A percentile compares a stretch with the other conserved stretches of the same genome.
These are phyloP conservation scores for Penicillium goetzii DNA, from an alignment of 495 filamentous ascomycete species.

Conservation along the genomic window DNA sequence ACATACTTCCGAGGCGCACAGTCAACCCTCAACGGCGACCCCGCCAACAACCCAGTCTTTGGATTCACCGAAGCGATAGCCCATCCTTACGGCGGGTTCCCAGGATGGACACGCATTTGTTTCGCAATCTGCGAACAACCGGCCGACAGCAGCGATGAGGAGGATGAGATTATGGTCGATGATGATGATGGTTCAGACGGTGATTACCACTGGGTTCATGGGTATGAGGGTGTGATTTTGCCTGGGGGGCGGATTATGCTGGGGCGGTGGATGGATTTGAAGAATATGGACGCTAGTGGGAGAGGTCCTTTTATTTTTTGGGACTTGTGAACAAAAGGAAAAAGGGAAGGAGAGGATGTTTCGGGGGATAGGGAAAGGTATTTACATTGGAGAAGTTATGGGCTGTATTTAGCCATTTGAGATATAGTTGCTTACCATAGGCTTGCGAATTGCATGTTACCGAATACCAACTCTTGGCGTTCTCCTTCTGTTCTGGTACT, in stretches of 20 bases:
- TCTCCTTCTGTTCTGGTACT: too few relatives aligned
- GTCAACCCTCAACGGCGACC: slow-evolving; percentile 13
- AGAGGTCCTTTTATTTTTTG: slow-evolving; percentile 61
- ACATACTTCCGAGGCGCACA: slow-evolving; percentile 35
- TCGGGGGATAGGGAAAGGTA: not conserved
- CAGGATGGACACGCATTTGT: slow-evolving; percentile 49
- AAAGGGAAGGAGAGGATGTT: not conserved
- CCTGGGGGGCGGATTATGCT: slow-evolving; percentile 53
- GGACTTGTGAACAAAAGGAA: slow-evolving; percentile 33
- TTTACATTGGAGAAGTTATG: not conserved
- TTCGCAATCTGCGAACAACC: slow-evolving; percentile 37
- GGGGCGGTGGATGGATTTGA: slow-evolving; percentile 50
- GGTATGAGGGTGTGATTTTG: slow-evolving; percentile 55
- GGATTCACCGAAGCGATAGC: slow-evolving; percentile 38
- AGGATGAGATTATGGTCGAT: not conserved
- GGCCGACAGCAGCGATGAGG: slow-evolving; percentile 17
- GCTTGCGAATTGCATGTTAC: not conserved
- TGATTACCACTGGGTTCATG: slow-evolving; percentile 36
- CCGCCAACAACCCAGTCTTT: slow-evolving; percentile 25
- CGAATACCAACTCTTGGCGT: too few relatives aligned
- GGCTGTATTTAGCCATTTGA: slow-evolving; percentile 1
- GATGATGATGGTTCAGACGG: slow-evolving; percentile 28
- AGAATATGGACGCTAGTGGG: slow-evolving; percentile 17
- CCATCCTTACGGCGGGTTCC: slow-evolving; percentile 32
- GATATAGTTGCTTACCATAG: not conserved